Conservation (phyloP, 352 stramenopile genomes). For the Phytopythium kandeliae region DNA sequence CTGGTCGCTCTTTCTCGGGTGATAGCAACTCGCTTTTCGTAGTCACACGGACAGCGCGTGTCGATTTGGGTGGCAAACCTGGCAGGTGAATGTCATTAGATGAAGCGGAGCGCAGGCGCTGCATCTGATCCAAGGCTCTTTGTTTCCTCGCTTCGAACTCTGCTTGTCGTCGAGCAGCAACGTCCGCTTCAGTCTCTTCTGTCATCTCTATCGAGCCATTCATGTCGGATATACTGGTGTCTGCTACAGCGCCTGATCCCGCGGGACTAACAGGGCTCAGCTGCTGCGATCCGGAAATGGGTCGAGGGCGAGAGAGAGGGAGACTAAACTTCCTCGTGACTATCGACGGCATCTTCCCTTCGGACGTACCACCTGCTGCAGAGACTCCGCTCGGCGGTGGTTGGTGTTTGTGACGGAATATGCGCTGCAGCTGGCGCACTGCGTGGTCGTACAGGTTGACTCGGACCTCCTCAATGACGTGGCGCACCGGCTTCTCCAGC, state of each 20-base stretch:
- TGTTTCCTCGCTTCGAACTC: constrained; percentile 14
- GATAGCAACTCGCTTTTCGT: constrained; percentile 38
- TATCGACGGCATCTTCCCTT: constrained; percentile 6
- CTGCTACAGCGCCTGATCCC: too few relatives aligned
- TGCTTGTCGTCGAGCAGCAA: not conserved
- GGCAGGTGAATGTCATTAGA: not conserved
- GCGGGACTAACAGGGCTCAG: not conserved
- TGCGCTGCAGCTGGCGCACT: constrained; percentile 47
- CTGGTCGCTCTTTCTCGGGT: constrained; percentile 33
- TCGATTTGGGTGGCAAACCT: not conserved
- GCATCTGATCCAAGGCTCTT: constrained; percentile 18
- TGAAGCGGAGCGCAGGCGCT: constrained; percentile 9
- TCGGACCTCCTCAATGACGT: constrained; percentile 54
- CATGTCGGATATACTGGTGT: not conserved
- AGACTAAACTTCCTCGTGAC: constrained; percentile 4
- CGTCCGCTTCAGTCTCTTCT: not conserved
- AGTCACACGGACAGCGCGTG: constrained; percentile 6
- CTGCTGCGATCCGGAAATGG: not conserved
- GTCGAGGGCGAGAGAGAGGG: not conserved
- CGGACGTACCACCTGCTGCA: not conserved
- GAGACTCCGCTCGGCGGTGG: not conserved
- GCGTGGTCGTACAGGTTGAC: constrained; percentile 53
- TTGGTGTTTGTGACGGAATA: constrained; percentile 48
- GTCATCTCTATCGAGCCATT: not conserved
- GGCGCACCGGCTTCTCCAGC: constrained; percentile 32